Evolutionary conservation across 202 grass and related monocot genomes (phyloP), one percentile per base, ranked within the genome.

Genomic region (Carex arenaria): DNA sequence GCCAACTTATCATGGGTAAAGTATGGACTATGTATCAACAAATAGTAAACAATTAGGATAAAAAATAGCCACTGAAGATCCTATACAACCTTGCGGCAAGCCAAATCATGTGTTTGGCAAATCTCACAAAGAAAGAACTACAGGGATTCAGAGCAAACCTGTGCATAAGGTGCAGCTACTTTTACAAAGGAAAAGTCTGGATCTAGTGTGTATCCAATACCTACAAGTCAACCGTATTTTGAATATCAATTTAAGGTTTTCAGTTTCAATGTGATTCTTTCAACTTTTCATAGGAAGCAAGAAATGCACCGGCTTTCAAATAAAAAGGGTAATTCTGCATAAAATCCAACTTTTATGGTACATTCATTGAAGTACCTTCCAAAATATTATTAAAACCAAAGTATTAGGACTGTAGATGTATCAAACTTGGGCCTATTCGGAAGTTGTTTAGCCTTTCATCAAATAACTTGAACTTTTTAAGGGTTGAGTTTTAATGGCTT

Each of bases 151-250:
- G 52, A 83, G 43, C 63, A 77, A 83, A 98, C 95, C 91, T 98
- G 95, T 75, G 90, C 90, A 75, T 93, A 95, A 82, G 95, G 92
- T 69, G 93, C 89, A 52, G 91, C 89, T 81, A 98, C 84, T 89
- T 98, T 93, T 73, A 90, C 90, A 82, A 98, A 98, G 23, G 95
- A 98, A 89, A 95, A 98, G 20, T 93, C 91, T 85, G 95, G 92
- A 85, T 98, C 92, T 81, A 98, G 77, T 85, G 82, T 82, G 63
- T 98, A 98, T 62, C 95, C 95, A 87, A 95, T 92, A 40, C 95
- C 95, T 95, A 85, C 49, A 80, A 32, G n/a, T 74, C 52, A 84
- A 72, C 77, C 67, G 80, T 64, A 88, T 55, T 74, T 78, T 32
- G 17, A 61, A 79, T 12, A 7, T 70, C 32, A 80, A 78, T 68